Percentiles rank a stretch among this genome's conserved stretches.
Conservation (phyloP, 306 rosid species). For the Vachellia pachyceras region DNA sequence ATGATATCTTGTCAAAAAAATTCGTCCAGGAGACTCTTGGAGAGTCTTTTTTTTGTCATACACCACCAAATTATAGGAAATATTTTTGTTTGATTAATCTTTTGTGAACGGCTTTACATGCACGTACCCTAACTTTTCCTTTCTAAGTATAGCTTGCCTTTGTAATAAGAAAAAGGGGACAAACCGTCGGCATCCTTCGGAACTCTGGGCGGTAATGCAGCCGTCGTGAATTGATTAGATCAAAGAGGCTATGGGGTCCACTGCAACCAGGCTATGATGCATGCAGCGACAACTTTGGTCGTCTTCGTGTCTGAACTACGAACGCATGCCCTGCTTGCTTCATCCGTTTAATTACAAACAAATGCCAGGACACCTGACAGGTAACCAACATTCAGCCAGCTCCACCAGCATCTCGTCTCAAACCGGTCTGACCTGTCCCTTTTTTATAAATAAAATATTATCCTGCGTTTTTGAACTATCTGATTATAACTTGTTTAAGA, state of each 20-base stretch:
- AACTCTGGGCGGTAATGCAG: background rate
- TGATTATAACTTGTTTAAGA: background rate
- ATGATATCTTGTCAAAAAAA: too few relatives aligned
- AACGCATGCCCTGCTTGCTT: background rate
- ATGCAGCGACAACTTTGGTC: background rate
- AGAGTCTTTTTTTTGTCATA: too few relatives aligned
- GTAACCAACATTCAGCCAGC: background rate
- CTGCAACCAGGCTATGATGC: background rate
- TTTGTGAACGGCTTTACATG: too few relatives aligned
- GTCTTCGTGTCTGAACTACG: background rate
- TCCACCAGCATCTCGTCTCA: background rate
- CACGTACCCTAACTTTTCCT: too few relatives aligned
- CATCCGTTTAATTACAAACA: background rate
- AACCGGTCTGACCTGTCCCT: background rate
- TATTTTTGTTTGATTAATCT: too few relatives aligned
- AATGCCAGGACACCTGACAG: background rate
- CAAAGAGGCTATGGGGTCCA: background rate
- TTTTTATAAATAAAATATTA: background rate
- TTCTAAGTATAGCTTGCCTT: too few relatives aligned
- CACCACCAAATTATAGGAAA: too few relatives aligned
- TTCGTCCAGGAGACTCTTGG: too few relatives aligned
- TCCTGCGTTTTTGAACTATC: background rate
- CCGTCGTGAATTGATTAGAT: background rate
- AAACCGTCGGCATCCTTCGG: too few relatives aligned
- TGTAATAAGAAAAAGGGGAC: too few relatives aligned